phyloP scores from a whole-genome alignment of 2,329 filamentous ascomycete genomes.

The Trichophyton simii region DNA sequence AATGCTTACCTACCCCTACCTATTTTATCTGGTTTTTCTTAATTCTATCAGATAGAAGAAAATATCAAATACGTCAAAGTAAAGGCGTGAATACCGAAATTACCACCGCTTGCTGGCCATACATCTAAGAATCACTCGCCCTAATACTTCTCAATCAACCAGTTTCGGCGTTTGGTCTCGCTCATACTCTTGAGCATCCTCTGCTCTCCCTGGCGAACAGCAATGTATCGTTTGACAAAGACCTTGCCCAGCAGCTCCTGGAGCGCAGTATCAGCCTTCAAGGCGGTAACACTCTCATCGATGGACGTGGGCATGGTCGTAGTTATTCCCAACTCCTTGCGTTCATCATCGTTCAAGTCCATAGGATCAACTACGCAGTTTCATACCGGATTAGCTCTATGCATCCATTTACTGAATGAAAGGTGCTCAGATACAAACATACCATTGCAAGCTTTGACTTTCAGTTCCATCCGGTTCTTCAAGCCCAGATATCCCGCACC shows the following conservation, averaged over 20 bases:
- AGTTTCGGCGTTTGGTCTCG: slow-evolving; percentile 22
- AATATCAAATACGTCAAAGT: neutral
- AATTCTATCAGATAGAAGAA: neutral
- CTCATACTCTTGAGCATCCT: slow-evolving; percentile 22
- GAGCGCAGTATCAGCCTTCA: slow-evolving; percentile 22
- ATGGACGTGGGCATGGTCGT: slow-evolving; percentile 25
- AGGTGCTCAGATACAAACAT: neutral
- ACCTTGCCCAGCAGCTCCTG: slow-evolving; percentile 20
- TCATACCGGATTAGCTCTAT: neutral
- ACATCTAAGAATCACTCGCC: neutral
- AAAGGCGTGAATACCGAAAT: neutral
- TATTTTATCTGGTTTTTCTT: too few relatives aligned
- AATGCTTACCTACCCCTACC: neutral
- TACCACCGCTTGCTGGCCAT: neutral
- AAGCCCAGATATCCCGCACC: slow-evolving; percentile 15
- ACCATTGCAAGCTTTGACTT: slow-evolving; percentile 5
- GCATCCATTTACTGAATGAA: neutral
- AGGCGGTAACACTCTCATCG: slow-evolving; percentile 22
- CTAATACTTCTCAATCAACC: slow-evolving; percentile 31
- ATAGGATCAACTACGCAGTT: slow-evolving; percentile 23
- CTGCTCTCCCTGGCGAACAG: slow-evolving; percentile 26
- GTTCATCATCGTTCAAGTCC: slow-evolving; percentile 19
- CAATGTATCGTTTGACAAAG: slow-evolving; percentile 18
- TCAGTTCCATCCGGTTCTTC: neutral
- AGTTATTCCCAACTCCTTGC: slow-evolving; percentile 27